These are phyloP conservation scores for Plenodomus lindquistii DNA, from an alignment of 2,329 filamentous ascomycete genomes.

Conservation along the genomic window DNA sequence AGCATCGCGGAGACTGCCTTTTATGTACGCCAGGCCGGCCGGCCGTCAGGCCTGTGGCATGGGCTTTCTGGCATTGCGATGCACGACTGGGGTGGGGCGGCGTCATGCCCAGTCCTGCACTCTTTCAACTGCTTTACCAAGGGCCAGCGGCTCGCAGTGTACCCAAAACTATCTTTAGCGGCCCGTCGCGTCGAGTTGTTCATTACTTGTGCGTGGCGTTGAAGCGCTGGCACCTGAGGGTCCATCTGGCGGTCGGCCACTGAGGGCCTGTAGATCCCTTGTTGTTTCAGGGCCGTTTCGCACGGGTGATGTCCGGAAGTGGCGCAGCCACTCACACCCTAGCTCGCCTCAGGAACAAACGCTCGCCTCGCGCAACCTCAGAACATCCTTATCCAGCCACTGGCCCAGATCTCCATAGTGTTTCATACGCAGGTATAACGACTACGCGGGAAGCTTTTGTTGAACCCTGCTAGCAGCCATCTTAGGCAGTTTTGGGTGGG, in stretches of 20 bases:
- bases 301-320: conserved; percentile 24
- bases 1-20: background rate
- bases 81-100: background rate
- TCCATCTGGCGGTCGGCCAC: conserved; percentile 23
- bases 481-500: conserved; percentile 27
- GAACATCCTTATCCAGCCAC: conserved; percentile 28
- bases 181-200: conserved; percentile 30
- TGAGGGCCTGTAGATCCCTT: conserved; percentile 20
- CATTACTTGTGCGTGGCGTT: conserved; percentile 22
- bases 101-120: background rate
- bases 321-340: conserved; percentile 28
- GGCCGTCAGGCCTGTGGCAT: background rate
- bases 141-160: conserved; percentile 19
- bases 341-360: conserved; percentile 27
- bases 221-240: conserved; percentile 29
- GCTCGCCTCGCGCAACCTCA: conserved; percentile 29
- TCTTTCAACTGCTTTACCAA: background rate
- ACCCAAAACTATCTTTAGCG: conserved; percentile 23
- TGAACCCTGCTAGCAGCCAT: conserved; percentile 26
- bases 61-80: background rate
- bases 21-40: background rate
- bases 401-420: conserved; percentile 33
- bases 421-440: conserved; percentile 35
- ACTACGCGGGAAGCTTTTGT: conserved; percentile 25
- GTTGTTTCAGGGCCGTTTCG: conserved; percentile 28